A percentile compares a stretch with the other conserved stretches of the same genome.
phyloP scores from a whole-genome alignment of 1,284 basidiomycete species.

The Sanguinoderma infundibulare region DNA sequence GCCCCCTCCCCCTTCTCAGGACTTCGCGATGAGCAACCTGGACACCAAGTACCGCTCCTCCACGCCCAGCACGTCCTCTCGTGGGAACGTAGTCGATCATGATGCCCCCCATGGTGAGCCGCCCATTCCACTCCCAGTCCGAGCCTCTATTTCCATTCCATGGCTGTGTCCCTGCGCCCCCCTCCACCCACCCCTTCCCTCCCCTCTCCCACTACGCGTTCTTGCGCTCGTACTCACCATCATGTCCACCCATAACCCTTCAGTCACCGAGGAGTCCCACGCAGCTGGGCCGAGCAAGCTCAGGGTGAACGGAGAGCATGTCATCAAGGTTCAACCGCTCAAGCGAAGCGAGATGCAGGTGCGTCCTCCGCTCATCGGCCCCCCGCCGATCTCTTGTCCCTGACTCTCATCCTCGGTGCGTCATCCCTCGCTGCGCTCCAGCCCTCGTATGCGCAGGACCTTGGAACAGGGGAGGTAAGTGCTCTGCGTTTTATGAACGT shows the following conservation, averaged over 20 bases:
- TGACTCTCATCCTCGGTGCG: slow-evolving; percentile 15
- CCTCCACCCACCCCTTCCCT: slow-evolving; percentile 12
- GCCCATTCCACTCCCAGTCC: slow-evolving; percentile 12
- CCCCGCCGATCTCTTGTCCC: slow-evolving; percentile 26
- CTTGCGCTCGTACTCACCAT: slow-evolving; percentile 7
- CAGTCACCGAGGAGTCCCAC: slow-evolving; percentile 44
- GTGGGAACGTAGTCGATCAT: slow-evolving; percentile 79
- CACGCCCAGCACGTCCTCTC: slow-evolving; percentile 39
- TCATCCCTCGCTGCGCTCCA: slow-evolving; percentile 32
- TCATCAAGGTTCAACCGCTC: slow-evolving; percentile 79
- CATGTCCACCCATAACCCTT: slow-evolving; percentile 11
- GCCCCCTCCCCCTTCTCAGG: not conserved
- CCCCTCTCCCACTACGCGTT: slow-evolving; percentile 16
- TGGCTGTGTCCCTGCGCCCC: slow-evolving; percentile 4
- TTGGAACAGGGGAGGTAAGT: slow-evolving; percentile 67
- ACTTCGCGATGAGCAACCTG: slow-evolving; percentile 23
- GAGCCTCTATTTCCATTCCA: not conserved
- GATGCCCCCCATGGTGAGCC: slow-evolving; percentile 66
- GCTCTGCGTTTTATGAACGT: not conserved
- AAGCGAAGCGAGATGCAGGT: slow-evolving; percentile 88
- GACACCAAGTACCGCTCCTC: slow-evolving; percentile 34
- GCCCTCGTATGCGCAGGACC: slow-evolving; percentile 90
- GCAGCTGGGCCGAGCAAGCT: slow-evolving; percentile 28
- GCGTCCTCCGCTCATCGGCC: slow-evolving; percentile 21
- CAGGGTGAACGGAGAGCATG: slow-evolving; percentile 36